Base-by-base conservation (phyloP, 2,329 filamentous ascomycete genomes). In the Fusarium sp. region DNA sequence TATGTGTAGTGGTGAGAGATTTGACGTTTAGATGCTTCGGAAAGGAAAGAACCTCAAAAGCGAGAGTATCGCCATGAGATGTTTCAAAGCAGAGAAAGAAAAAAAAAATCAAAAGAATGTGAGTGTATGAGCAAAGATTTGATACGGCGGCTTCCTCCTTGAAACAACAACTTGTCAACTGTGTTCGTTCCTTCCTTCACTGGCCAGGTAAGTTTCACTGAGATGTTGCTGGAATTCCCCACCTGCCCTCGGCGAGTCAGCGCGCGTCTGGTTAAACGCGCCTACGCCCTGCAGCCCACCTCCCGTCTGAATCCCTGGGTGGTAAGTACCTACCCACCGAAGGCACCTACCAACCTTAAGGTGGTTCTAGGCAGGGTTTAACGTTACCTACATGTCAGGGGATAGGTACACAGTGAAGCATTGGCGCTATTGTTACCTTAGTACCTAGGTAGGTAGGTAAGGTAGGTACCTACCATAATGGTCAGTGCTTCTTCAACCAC, bases 201-300 rank as follows among this genome's bases (percentile, higher is more conserved):
- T 36, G 48, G 33, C 33, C 33, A 45, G 50, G 20, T 48, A 58
- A 26, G 41, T 36, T 35, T 36, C 41, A 58, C 24, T 38, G 44
- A 35, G 26, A 59, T 33, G 51, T 28, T 42, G 58, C 30, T 35
- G 24, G 33, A 56, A 35, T 53, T 57, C 56, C 36, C 51, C 58
- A 56, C 63, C 13, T 35, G 22, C 59, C 44, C 41, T n/a, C 5
- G 44, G 10, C 44, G 44, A 56, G 48, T 39, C 44, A 45, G 42
- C 39, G 63, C 73, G 71, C 73, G 73, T 71, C 36, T 45, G 55
- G 38, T 61, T 64, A 68, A 55, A 74, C 70, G 68, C 72, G 72
- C 64, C 48, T 48, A 56, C 61, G 70, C 61, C 65, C 26, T 22
- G 36, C n/a, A 31, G 28, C 39, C 45, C 33, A 35, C 33, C 16